Evolutionary conservation across 768 basidiomycete species (phyloP).

Genomic region (Coprinopsis sp.): DNA sequence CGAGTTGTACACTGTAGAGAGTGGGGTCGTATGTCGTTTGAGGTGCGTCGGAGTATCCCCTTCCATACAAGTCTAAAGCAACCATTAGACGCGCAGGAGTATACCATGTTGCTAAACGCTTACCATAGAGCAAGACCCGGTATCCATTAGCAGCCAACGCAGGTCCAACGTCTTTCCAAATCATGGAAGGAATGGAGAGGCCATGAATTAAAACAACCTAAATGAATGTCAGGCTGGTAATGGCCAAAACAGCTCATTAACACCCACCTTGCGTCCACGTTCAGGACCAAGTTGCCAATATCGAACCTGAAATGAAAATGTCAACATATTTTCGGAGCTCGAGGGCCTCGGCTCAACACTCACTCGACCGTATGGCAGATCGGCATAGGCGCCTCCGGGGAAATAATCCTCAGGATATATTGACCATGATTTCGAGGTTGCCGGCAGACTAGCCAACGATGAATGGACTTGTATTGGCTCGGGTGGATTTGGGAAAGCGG

Average conservation of each 20-base stretch:
- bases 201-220: slow-evolving; percentile 78
- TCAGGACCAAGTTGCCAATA: slow-evolving; percentile 79
- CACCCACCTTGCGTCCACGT: slow-evolving; percentile 56
- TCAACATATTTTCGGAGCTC: not conserved
- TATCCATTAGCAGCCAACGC: slow-evolving; percentile 57
- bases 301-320: slow-evolving; percentile 42
- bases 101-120: slow-evolving; percentile 9
- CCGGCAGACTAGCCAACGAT: slow-evolving; percentile 58
- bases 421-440: slow-evolving; percentile 51
- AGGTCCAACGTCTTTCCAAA: slow-evolving; percentile 75
- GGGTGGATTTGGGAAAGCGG: slow-evolving; percentile 62
- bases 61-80: slow-evolving; percentile 65
- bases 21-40: slow-evolving; percentile 59
- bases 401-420: slow-evolving; percentile 74
- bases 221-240: not conserved
- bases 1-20: slow-evolving; percentile 74
- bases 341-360: slow-evolving; percentile 15
- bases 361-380: slow-evolving; percentile 62
- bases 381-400: slow-evolving; percentile 57
- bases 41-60: slow-evolving; percentile 81
- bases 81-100: not conserved
- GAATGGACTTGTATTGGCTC: slow-evolving; percentile 44
- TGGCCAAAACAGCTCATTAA: not conserved
- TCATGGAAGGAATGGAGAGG: slow-evolving; percentile 68
- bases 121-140: slow-evolving; percentile 75